These are phyloP conservation scores for Globisporangium uncinulatum DNA, from an alignment of 352 stramenopile species.

Conservation along the genomic window DNA sequence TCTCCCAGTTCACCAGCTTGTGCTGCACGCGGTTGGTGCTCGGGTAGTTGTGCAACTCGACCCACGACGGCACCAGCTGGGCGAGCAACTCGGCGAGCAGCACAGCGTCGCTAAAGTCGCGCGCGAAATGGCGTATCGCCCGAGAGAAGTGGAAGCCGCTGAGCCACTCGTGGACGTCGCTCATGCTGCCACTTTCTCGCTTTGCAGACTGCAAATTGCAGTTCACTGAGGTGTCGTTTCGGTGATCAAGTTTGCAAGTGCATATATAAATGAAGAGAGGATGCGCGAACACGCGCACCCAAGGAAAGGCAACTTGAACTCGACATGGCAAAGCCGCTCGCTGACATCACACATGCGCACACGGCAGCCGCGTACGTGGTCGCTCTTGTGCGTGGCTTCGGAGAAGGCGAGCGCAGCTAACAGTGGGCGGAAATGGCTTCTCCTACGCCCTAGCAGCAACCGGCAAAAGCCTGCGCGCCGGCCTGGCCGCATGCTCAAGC, in stretches of 20 bases:
- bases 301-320: background rate
- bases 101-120: constrained; percentile 53
- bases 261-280: no score
- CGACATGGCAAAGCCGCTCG: constrained; percentile 1
- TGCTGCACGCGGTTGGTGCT: constrained; percentile 34
- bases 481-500: background rate
- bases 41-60: constrained; percentile 45
- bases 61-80: constrained; percentile 37
- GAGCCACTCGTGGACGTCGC: constrained; percentile 33
- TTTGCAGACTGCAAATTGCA: background rate
- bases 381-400: no score
- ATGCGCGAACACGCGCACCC: no score
- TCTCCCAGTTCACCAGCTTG: constrained; percentile 53
- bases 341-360: constrained; percentile 6
- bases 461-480: background rate
- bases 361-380: background rate
- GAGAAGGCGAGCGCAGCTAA: no score
- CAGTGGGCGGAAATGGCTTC: background rate
- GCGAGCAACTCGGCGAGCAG: constrained; percentile 44
- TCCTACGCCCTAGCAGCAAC: background rate
- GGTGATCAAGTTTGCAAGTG: background rate
- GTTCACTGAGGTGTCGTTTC: background rate
- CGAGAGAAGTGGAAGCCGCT: constrained; percentile 41
- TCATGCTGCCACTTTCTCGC: constrained; percentile 9
- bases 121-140: constrained; percentile 22